A percentile compares a stretch with the other conserved stretches of the same genome.
Evolutionary conservation across 352 stramenopile genomes (phyloP).

Genomic region (Phytophthora melonis): DNA sequence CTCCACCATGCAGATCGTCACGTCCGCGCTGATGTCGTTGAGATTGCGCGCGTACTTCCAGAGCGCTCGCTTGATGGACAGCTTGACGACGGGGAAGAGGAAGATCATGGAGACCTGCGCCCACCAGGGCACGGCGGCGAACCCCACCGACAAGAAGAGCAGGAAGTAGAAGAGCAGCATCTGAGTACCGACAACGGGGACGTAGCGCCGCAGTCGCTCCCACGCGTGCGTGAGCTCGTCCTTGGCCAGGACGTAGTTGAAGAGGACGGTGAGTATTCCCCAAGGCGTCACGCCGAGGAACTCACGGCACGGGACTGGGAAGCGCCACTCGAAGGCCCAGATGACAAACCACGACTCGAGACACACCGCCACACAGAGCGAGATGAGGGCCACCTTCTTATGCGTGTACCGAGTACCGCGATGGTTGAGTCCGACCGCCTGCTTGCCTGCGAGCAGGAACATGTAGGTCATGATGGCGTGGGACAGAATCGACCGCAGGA

Average conservation of each 20-base stretch:
- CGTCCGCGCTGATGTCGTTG: constrained; percentile 33
- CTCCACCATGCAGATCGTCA: constrained; percentile 40
- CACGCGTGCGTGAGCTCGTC: constrained; percentile 8
- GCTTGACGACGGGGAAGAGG: constrained; percentile 26
- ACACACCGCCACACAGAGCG: constrained; percentile 10
- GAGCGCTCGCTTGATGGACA: constrained; percentile 29
- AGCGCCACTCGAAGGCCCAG: constrained; percentile 19
- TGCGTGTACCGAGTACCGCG: constrained; percentile 19
- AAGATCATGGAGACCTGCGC: constrained; percentile 26
- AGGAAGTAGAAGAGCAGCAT: constrained; percentile 32
- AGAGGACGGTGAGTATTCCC: constrained; percentile 11
- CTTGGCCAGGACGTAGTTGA: constrained; percentile 20
- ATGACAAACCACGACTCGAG: constrained; percentile 22
- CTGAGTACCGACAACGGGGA: constrained; percentile 23
- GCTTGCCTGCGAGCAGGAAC: constrained; percentile 13
- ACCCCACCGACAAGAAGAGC: constrained; percentile 20
- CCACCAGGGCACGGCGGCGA: constrained; percentile 9
- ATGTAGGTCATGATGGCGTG: constrained; percentile 18
- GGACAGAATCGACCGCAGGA: constrained; percentile 18
- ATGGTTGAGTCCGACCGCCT: constrained; percentile 14
- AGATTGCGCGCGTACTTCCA: constrained; percentile 32
- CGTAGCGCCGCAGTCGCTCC: constrained; percentile 11
- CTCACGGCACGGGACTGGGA: constrained; percentile 26
- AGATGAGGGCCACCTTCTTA: constrained; percentile 16
- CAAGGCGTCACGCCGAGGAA: constrained; percentile 15